Base-by-base conservation (phyloP, 208 protist species). In the Trypanosoma avium region DNA sequence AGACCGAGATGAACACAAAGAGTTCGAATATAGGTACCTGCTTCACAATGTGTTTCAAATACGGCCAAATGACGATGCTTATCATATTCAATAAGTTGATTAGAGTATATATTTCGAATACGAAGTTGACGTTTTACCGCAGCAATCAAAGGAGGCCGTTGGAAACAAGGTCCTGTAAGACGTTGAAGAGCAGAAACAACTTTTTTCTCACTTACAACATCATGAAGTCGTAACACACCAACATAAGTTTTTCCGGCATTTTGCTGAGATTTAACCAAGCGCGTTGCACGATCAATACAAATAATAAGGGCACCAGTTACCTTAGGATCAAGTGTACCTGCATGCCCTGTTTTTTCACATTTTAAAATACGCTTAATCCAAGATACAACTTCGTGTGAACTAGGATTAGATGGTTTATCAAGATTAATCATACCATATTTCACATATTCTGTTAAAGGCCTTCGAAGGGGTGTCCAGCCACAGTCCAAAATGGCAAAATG, bases 381-480 rank as follows among this genome's bases (percentile, higher is more conserved):
- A 3, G 99, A 97, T 17, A 99, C 99, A 65, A 99, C 98, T 84
- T 99, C 99, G 79, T 99, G 99, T 48, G 98, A 99, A 42, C 98
- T 99, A 70, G 99, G 99, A 76, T 99, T 99, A 13, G 99, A 97
- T 10, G 99, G 99, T 82, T 99, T 99, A 83, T 99, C 99, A 40
- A 99, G 93, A 87, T 99, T 99, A 78, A 99, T 99, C 70, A 99
- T 97, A 72, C 99, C 99, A 77, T 99, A 99, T 55, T 93, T 92
- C 33, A 99, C 70, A 78, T 99, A 99, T 59, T 99, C 98, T 6
- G 78, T 46, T 35, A 99, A 79, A 30, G 97, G 90, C 32, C 99
- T 91, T 55, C 98, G 97, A 12, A 99, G 82, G 42, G 99, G 99
- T 22, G 97, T 98, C 75, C 84, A 94, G 38, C 99, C 99, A 57